Conservation (phyloP, 192 early-diverging fungal species). For the Podila verticillata region DNA sequence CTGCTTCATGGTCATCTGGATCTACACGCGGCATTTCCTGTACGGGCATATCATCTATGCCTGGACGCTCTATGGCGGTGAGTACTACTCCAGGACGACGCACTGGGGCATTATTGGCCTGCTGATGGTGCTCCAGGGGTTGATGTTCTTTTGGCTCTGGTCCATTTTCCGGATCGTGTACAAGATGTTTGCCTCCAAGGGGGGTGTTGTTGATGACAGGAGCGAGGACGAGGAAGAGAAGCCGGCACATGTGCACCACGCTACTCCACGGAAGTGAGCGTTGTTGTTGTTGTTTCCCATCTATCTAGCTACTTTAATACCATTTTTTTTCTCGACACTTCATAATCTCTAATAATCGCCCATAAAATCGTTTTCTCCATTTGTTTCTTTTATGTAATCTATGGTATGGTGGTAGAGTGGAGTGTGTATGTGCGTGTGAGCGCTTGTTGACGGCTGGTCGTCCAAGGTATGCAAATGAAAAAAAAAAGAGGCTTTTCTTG, state of each 20-base stretch:
- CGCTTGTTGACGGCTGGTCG: background rate
- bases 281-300: background rate
- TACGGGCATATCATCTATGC: slow-evolving; percentile 74
- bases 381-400: too few species aligned
- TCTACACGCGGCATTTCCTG: slow-evolving; percentile 77
- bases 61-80: slow-evolving; percentile 65
- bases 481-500: background rate
- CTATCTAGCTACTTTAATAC: background rate
- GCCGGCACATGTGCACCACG: slow-evolving; percentile 15
- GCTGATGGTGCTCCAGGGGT: slow-evolving; percentile 67
- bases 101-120: slow-evolving; percentile 64
- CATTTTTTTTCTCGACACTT: background rate
- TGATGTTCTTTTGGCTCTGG: slow-evolving; percentile 83
- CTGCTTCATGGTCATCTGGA: slow-evolving; percentile 78
- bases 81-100: slow-evolving; percentile 60
- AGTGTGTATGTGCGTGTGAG: background rate
- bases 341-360: background rate
- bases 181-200: slow-evolving; percentile 51
- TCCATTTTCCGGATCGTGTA: slow-evolving; percentile 65
- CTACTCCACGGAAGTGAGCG: background rate
- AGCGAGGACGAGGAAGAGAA: slow-evolving; percentile 41
- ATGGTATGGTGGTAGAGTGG: too few species aligned
- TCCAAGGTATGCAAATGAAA: background rate
- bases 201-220: slow-evolving; percentile 46
- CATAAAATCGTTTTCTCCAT: too few species aligned